These are phyloP conservation scores for Septoria linicola DNA, from an alignment of 2,329 filamentous ascomycete species.

Conservation along the genomic window DNA sequence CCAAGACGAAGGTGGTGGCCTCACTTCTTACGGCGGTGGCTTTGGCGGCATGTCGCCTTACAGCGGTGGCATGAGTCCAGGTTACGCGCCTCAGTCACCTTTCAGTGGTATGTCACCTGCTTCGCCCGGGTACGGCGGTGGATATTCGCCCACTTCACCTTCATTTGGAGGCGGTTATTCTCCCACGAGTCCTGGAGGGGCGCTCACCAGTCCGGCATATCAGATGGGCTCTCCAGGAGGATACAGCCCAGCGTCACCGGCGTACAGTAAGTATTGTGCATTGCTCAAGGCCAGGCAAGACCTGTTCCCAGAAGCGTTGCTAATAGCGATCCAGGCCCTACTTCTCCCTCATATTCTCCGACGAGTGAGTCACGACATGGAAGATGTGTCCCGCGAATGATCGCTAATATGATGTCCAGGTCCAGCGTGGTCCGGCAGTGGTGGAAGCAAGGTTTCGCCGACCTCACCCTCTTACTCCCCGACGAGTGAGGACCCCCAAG, in stretches of 20 bases:
- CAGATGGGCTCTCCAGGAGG: slow-evolving; percentile 47
- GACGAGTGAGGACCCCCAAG: slow-evolving; percentile 37
- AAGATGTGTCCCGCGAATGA: too few relatives aligned
- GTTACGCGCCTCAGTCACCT: slow-evolving; percentile 43
- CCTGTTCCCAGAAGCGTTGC: too few relatives aligned
- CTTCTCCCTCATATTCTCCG: slow-evolving; percentile 54
- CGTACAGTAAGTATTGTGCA: too few relatives aligned
- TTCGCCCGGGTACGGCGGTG: slow-evolving; percentile 55
- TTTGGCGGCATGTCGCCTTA: slow-evolving; percentile 42
- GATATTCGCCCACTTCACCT: slow-evolving; percentile 34
- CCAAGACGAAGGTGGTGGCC: slow-evolving; percentile 53
- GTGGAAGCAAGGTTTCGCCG: slow-evolving; percentile 41
- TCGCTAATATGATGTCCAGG: too few relatives aligned
- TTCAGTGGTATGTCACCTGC: slow-evolving; percentile 66
- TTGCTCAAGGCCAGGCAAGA: too few relatives aligned
- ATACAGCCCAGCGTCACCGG: slow-evolving; percentile 51
- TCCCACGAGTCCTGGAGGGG: slow-evolving; percentile 46
- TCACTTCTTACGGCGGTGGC: slow-evolving; percentile 65
- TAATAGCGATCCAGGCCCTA: too few relatives aligned
- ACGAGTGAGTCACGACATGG: too few relatives aligned
- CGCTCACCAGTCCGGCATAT: slow-evolving; percentile 56
- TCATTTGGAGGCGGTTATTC: slow-evolving; percentile 30
- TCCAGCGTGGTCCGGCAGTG: slow-evolving; percentile 40
- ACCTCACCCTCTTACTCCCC: slow-evolving; percentile 40
- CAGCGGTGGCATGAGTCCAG: slow-evolving; percentile 52